These are phyloP conservation scores for Hawksworthiomyces lignivorus DNA, from an alignment of 2,329 filamentous ascomycete species.

Conservation along the genomic window DNA sequence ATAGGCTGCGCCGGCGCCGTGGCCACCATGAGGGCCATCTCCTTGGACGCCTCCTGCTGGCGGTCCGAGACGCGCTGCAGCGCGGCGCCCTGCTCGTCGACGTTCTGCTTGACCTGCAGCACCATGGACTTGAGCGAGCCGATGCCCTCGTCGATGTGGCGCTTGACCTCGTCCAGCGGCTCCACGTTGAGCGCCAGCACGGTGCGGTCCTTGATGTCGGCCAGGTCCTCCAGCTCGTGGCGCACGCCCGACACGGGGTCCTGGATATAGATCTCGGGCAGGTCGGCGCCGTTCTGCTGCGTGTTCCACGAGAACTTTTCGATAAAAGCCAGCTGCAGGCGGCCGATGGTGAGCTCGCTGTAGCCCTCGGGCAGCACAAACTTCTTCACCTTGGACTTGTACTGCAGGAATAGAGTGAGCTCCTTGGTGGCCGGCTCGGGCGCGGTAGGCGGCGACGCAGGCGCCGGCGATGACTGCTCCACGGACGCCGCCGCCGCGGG, in stretches of 20 bases:
- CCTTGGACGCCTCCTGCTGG: conserved; percentile 82
- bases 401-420: conserved; percentile 87
- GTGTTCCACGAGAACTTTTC: conserved; percentile 99
- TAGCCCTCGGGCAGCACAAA: conserved; percentile 81
- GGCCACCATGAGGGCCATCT: conserved; percentile 59
- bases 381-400: conserved; percentile 96
- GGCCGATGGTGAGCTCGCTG: conserved; percentile 75
- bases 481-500: not conserved
- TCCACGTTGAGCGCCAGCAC: conserved; percentile 95
- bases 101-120: conserved; percentile 74
- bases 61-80: conserved; percentile 83
- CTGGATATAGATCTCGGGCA: conserved; percentile 97
- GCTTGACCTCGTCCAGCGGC: conserved; percentile 88
- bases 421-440: conserved; percentile 57
- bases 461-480: not conserved
- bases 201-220: conserved; percentile 87
- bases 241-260: conserved; percentile 93
- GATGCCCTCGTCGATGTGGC: conserved; percentile 88
- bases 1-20: conserved; percentile 26
- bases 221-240: conserved; percentile 88
- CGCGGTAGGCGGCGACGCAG: not conserved
- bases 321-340: conserved; percentile 91
- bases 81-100: conserved; percentile 74
- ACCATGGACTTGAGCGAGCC: conserved; percentile 72
- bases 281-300: conserved; percentile 81